Evolutionary conservation across 1,284 basidiomycete species (phyloP), one percentile per base, ranked within the genome.

Genomic region (Entoloma clypeatum): DNA sequence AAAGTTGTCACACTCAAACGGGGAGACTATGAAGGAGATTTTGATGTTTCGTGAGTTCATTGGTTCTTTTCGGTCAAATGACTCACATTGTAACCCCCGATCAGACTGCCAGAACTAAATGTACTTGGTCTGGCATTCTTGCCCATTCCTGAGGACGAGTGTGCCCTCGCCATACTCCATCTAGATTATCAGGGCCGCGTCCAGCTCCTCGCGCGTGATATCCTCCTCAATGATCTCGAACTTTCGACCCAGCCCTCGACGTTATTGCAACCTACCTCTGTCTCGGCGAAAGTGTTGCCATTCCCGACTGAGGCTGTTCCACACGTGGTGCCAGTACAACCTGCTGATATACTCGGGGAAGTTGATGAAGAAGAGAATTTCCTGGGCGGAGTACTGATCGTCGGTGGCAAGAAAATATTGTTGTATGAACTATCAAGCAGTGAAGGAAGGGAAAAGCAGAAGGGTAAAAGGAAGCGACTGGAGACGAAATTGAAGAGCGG

Each of bases 101-200:
- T 37, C 9, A 92, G 89, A 39, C 58, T 91, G 26, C 75, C 79
- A 5, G 89, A 93, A 54, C 64, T 87, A 42, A 90, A 83, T 52
- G 64, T 94, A 3, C 67, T 92, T 14, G 75, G 81, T 10, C 56
- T 92, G 14, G 67, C 75, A 1, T 88, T 92, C 63, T 58, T 90
- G 7, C 68, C 80, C 21, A 52, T 48, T 25, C 56, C 39, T 34
- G 66, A 63, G 1, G 67, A 71, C n/a, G 68, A 71, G 9, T 74
- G 75, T 31, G 63, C 75, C 0, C 58, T 93, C 22, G 79, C 76
- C 2, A 79, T 93, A 41, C 64, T 92, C 4, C 75, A 87, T 46
- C 59, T 79, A 10, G 79, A 92, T 52, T 75, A 81, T 53, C 67
- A 77, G 33, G 71, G 75, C 36, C 69, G 72, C 11, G 61, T 84